Evolutionary conservation across 164 flowering plant species (phyloP), one percentile per base, ranked within the genome.

Genomic region (Warburgia ugandensis): DNA sequence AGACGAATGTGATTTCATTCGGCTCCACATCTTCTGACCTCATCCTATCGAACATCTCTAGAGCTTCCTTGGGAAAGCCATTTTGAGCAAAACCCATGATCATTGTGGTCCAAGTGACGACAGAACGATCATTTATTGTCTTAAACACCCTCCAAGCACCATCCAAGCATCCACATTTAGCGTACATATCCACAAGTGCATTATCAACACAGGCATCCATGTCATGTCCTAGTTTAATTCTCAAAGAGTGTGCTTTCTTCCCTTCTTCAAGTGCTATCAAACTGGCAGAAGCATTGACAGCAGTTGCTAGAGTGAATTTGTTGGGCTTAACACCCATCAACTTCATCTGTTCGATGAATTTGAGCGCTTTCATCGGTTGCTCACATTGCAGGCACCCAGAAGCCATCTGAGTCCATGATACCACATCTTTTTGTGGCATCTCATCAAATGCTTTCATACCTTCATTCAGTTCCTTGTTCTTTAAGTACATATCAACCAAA

Each of bases 391-490:
- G 59, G 54, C 75, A 78, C 6, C 94, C 94, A 14, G 81, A 58
- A 32, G 87, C 94, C 82, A 81, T 75, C 55, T 80, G 75, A 27
- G 86, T 80, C 96, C 94, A 87, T 6, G 90, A 72, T 4, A 65
- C 47, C 21, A 82, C 88, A 68, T 87, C 82, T 35, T 37, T 74
- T 11, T 7, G 13, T 21, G 71, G 63, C 77, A 82, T 84, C 55
- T 80, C 84, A 3, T 58, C 45, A 37, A 87, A 87, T 7, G 73
- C 84, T 65, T 60, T 68, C 26, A 67, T 62, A 8, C 80, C 94
- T 22, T 70, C 77, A 0, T n/a, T 33, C 52, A 82, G 61, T 12
- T 50, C 65, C 29, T 58, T 67, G 61, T 55, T 70, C 66, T 87
- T 84, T 29, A 84, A 53, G 50, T 87, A 87, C 86, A 87, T 78